A percentile compares a stretch with the other conserved stretches of the same genome.
Conservation (phyloP, 73 alveolate species). For the Paramecium bursaria region DNA sequence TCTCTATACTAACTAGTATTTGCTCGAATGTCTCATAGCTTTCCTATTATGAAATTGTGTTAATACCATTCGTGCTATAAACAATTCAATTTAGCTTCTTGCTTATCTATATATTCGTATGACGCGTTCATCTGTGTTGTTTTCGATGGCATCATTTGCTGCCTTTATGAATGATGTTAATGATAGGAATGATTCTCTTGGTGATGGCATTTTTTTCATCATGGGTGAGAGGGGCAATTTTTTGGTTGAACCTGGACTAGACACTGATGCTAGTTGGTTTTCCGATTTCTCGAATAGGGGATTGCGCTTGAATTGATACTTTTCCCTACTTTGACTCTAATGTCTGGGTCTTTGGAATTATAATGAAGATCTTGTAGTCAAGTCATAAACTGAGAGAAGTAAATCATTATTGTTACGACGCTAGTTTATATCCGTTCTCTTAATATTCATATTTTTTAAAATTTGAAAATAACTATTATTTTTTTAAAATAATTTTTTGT, state of each 20-base stretch:
- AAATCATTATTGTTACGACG: constrained; percentile 33
- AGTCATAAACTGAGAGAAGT: constrained; percentile 43
- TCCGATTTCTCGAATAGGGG: background rate
- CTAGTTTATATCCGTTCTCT: no score
- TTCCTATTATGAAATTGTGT: background rate
- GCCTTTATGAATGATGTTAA: constrained; percentile 5
- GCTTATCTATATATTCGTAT: background rate
- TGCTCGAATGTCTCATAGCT: background rate
- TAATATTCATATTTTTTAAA: no score
- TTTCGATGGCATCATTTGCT: constrained; percentile 56
- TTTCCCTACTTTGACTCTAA: constrained; percentile 54
- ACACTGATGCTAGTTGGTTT: constrained; percentile 2
- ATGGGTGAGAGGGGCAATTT: constrained; percentile 36
- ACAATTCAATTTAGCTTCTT: constrained; percentile 41
- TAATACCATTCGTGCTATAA: constrained; percentile 35
- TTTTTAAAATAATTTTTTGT: no score
- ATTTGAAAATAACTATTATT: background rate
- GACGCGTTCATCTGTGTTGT: constrained; percentile 36
- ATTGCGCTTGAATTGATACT: constrained; percentile 29
- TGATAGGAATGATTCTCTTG: constrained; percentile 11
- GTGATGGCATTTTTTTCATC: constrained; percentile 20
- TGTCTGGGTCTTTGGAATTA: constrained; percentile 53
- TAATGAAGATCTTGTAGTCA: constrained; percentile 48
- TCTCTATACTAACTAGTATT: constrained; percentile 17
- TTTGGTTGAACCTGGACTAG: constrained; percentile 39